Percentiles rank a stretch among this genome's conserved stretches.
These are phyloP conservation scores for Aphanomyces astaci DNA, from an alignment of 352 stramenopile species.

Conservation along the genomic window DNA sequence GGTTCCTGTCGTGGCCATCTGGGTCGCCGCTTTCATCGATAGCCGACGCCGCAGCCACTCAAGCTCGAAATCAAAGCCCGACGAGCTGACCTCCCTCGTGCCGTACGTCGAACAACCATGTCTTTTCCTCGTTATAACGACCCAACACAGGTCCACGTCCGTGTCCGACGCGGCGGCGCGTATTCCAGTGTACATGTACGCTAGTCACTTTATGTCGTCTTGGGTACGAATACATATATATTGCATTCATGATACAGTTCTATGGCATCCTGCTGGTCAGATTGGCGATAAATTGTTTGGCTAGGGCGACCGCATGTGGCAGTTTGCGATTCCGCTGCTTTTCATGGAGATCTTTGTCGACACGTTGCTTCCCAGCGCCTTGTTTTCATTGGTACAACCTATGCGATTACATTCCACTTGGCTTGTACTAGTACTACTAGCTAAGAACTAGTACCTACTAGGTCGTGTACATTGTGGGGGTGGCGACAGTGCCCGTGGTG, in stretches of 20 bases:
- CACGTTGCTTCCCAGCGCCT: slow-evolving; percentile 62
- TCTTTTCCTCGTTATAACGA: neutral
- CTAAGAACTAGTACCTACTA: too few relatives aligned
- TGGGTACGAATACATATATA: slow-evolving; percentile 37
- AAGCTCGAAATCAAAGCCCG: slow-evolving; percentile 25
- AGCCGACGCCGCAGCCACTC: slow-evolving; percentile 5
- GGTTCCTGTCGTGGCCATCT: slow-evolving; percentile 32
- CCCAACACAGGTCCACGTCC: neutral
- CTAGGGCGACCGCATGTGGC: slow-evolving; percentile 73
- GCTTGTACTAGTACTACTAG: too few relatives aligned
- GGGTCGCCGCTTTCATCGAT: slow-evolving; percentile 36
- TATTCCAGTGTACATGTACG: slow-evolving; percentile 62
- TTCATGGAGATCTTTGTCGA: slow-evolving; percentile 84
- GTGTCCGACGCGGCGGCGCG: slow-evolving; percentile 25
- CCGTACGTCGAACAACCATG: neutral
- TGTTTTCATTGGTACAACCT: slow-evolving; percentile 45
- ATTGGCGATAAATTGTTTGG: too few relatives aligned
- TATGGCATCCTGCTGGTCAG: neutral
- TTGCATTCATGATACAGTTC: too few relatives aligned
- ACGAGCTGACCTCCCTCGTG: slow-evolving; percentile 34
- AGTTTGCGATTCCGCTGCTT: slow-evolving; percentile 67
- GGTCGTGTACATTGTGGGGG: slow-evolving; percentile 62
- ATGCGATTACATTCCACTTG: neutral
- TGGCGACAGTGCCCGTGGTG: slow-evolving; percentile 59
- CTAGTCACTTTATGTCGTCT: slow-evolving; percentile 59